These are phyloP conservation scores for Geranomyces michiganensis DNA, from an alignment of 192 early-diverging fungal species.

Conservation along the genomic window DNA sequence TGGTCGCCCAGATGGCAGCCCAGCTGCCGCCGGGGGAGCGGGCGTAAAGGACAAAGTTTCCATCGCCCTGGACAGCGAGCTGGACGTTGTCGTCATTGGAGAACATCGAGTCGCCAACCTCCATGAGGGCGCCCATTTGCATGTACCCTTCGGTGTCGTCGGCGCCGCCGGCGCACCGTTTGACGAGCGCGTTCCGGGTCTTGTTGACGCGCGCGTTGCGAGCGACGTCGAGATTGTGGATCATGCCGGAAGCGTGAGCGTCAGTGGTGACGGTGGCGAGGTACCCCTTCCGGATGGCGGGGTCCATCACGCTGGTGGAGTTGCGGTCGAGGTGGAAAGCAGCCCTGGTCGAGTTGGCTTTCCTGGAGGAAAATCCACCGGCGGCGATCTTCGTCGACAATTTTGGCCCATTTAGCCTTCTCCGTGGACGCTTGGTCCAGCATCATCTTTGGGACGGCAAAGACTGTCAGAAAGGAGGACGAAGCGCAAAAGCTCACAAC, in stretches of 20 bases:
- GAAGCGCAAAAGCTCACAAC: neutral
- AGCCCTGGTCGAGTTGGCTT: neutral
- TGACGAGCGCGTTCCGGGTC: neutral
- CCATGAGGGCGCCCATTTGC: neutral
- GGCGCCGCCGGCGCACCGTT: neutral
- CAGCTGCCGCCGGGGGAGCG: neutral
- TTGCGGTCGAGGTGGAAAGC: neutral
- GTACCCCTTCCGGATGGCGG: neutral
- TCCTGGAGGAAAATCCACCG: neutral
- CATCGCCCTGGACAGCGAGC: conserved; percentile 2
- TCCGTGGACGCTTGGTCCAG: neutral
- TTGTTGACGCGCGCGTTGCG: conserved; percentile 1
- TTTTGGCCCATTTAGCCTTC: neutral
- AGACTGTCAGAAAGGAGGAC: neutral
- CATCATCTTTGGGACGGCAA: neutral
- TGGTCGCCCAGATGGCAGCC: neutral
- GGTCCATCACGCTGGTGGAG: neutral
- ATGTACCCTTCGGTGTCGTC: conserved; percentile 1
- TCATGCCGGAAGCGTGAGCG: neutral
- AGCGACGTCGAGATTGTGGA: conserved; percentile 2
- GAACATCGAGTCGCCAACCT: neutral
- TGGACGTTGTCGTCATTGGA: conserved; percentile 2
- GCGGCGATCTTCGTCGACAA: neutral
- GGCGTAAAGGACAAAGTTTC: neutral
- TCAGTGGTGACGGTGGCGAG: neutral